These are phyloP conservation scores for Rostrohypoxylon terebratum DNA, from an alignment of 495 filamentous ascomycete species.

Conservation along the genomic window DNA sequence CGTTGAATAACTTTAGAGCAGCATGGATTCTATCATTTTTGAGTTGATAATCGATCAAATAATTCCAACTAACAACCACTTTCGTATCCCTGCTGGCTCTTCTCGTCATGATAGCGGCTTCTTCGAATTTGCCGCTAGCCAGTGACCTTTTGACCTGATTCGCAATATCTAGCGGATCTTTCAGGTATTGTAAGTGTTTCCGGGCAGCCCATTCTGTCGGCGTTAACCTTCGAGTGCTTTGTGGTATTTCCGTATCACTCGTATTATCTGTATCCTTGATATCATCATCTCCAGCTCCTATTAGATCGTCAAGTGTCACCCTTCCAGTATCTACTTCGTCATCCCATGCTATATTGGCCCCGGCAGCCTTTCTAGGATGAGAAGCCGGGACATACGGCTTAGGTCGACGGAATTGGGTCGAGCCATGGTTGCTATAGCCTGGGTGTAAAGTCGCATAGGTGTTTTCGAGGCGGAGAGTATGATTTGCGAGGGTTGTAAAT, in stretches of 20 bases:
- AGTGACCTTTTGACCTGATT: conserved; percentile 70
- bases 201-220: conserved; percentile 49
- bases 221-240: conserved; percentile 42
- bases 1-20: conserved; percentile 85
- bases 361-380: neutral
- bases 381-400: conserved; percentile 29
- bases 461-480: conserved; percentile 15
- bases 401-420: conserved; percentile 3
- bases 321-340: neutral
- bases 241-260: neutral
- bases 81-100: conserved; percentile 69
- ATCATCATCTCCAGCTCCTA: too few species aligned
- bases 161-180: conserved; percentile 74
- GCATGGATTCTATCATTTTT: conserved; percentile 65
- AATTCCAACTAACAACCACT: conserved; percentile 86
- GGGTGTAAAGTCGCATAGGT: conserved; percentile 3
- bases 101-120: conserved; percentile 75
- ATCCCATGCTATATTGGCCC: neutral
- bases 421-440: conserved; percentile 2
- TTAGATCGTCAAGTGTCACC: neutral
- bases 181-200: conserved; percentile 72
- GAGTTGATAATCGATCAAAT: conserved; percentile 79
- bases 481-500: conserved; percentile 21
- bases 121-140: conserved; percentile 62
- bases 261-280: neutral